Evolutionary conservation across 108 stramenopile species (phyloP).

Genomic region (Cyclostephanos invisitatus): DNA sequence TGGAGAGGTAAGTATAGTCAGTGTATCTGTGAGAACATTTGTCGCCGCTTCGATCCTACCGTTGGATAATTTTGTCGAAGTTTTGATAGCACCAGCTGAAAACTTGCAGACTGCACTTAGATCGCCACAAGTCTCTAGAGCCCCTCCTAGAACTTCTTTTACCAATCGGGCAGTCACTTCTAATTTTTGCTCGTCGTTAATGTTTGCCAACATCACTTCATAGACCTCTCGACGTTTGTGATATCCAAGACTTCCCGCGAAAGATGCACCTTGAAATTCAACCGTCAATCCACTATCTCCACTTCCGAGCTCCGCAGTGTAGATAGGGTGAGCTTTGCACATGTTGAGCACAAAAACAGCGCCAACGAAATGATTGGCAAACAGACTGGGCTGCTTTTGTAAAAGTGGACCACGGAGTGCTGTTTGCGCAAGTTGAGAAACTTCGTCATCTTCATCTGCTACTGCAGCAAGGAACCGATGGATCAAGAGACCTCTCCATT

Average conservation of each 20-base stretch:
- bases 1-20: conserved; percentile 63
- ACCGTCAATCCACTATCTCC: conserved; percentile 76
- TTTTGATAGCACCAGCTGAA: conserved; percentile 5
- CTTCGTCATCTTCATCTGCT: conserved; percentile 86
- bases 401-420: conserved; percentile 77
- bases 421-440: conserved; percentile 71
- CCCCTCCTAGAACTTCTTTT: conserved; percentile 84
- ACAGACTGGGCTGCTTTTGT: conserved; percentile 76
- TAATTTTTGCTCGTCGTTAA: conserved; percentile 92
- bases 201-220: conserved; percentile 74
- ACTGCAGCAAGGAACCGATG: conserved; percentile 90
- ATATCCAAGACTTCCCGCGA: conserved; percentile 53
- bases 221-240: conserved; percentile 74
- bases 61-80: conserved; percentile 16
- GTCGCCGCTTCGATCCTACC: conserved; percentile 53
- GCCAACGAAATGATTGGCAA: conserved; percentile 88
- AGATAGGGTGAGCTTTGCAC: conserved; percentile 90
- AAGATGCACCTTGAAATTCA: conserved; percentile 38
- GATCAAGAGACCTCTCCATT: conserved; percentile 91
- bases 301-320: conserved; percentile 66
- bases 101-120: conserved; percentile 64
- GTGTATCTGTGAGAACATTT: conserved; percentile 69
- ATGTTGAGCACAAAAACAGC: conserved; percentile 90
- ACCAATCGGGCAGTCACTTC: conserved; percentile 85
- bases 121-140: conserved; percentile 65